phyloP scores from a whole-genome alignment of 2,329 filamentous ascomycete species.

The Sporothrix luriei region DNA sequence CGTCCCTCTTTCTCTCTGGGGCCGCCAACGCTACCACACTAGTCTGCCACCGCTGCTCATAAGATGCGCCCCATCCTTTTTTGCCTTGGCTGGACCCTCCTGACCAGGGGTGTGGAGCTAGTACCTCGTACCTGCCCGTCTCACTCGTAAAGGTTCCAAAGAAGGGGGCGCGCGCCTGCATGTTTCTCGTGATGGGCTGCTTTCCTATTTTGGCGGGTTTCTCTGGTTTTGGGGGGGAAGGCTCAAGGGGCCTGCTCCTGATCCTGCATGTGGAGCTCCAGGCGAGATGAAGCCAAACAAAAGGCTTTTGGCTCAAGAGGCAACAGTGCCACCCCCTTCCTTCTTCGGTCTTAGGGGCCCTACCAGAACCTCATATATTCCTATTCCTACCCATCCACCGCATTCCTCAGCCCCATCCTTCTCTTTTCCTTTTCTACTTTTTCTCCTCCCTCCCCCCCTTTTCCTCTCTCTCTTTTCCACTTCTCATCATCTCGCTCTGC shows the following conservation, averaged over 20 bases:
- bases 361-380: constrained; percentile 24
- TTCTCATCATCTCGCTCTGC: neutral
- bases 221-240: neutral
- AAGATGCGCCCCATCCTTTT: constrained; percentile 27
- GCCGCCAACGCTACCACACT: constrained; percentile 3
- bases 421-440: constrained; percentile 1
- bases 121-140: constrained; percentile 21
- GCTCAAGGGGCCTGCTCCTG: neutral
- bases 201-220: neutral
- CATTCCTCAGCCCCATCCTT: constrained; percentile 18
- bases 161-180: constrained; percentile 1
- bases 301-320: neutral
- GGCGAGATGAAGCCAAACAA: constrained; percentile 20
- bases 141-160: neutral
- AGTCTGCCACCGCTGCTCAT: constrained; percentile 21
- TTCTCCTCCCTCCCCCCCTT: neutral
- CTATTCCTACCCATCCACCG: constrained; percentile 27
- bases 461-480: neutral
- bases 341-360: neutral
- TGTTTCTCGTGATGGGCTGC: constrained; percentile 21
- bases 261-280: constrained; percentile 20
- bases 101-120: constrained; percentile 6
- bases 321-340: neutral
- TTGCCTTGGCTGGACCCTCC: constrained; percentile 14
- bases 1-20: neutral